These are phyloP conservation scores for Salix exigua DNA, from an alignment of 345 rosid genomes.

Conservation along the genomic window DNA sequence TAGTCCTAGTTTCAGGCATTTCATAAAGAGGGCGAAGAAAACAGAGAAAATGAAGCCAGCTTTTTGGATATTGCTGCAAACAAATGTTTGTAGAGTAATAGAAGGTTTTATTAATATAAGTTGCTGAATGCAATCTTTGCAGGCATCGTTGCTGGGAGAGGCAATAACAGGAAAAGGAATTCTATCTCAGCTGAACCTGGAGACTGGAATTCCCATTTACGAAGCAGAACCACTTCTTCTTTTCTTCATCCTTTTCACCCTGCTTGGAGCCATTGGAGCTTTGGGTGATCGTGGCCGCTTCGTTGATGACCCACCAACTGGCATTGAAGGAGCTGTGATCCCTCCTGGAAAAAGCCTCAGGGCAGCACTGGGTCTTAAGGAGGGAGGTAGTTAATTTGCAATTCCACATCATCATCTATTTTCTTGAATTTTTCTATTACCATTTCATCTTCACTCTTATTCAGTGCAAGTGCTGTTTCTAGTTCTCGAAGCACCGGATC, in stretches of 20 bases:
- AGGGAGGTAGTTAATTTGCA: slow-evolving; percentile 54
- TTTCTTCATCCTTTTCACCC: slow-evolving; percentile 88
- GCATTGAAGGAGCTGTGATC: slow-evolving; percentile 71
- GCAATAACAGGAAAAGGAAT: slow-evolving; percentile 92
- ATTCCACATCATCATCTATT: no score
- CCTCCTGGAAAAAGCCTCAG: slow-evolving; percentile 73
- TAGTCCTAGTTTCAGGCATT: neutral
- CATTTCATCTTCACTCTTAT: neutral
- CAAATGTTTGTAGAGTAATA: neutral
- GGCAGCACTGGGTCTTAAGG: slow-evolving; percentile 75
- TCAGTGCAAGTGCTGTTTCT: neutral
- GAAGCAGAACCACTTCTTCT: slow-evolving; percentile 97
- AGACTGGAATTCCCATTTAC: slow-evolving; percentile 90
- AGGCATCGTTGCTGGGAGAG: slow-evolving; percentile 94
- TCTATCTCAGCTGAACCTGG: slow-evolving; percentile 71
- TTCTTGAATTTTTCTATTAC: neutral
- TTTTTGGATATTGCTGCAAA: neutral
- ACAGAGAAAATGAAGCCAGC: neutral
- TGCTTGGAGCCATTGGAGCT: slow-evolving; percentile 96
- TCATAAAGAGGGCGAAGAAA: neutral
- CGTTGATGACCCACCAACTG: slow-evolving; percentile 74
- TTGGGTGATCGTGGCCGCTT: slow-evolving; percentile 86
- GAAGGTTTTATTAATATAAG: neutral
- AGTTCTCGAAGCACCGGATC: neutral
- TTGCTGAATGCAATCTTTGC: neutral